Conservation (phyloP, 306 rosid species). For the Myrica gale region DNA sequence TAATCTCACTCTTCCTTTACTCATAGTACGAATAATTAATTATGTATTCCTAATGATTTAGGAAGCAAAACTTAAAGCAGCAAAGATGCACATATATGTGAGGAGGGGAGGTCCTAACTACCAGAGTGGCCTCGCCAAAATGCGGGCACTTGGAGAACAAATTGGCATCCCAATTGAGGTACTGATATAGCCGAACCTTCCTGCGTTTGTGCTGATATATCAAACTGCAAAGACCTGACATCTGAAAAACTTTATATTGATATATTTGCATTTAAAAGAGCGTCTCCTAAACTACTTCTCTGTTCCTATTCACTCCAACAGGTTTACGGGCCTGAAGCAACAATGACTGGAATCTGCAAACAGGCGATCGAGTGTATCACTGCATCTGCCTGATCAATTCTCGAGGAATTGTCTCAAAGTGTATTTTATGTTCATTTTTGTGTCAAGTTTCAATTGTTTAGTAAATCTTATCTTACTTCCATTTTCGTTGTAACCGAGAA, state of each 20-base stretch:
- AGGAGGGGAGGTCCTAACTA: constrained; percentile 99
- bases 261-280: not conserved
- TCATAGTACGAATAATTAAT: constrained; percentile 25
- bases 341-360: constrained; percentile 98
- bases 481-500: constrained; percentile 10
- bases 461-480: constrained; percentile 26
- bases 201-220: constrained; percentile 8
- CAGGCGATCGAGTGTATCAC: constrained; percentile 88
- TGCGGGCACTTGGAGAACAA: constrained; percentile 85
- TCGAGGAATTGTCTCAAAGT: constrained; percentile 15
- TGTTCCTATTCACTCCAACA: constrained; percentile 31
- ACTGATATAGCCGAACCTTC: not conserved
- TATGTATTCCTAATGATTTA: constrained; percentile 31
- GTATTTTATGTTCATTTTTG: constrained; percentile 10
- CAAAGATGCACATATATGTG: constrained; percentile 76
- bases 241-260: not conserved
- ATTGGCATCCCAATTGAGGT: constrained; percentile 96
- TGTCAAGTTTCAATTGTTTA: constrained; percentile 25
- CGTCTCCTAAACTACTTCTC: not conserved
- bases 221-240: not conserved
- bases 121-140: constrained; percentile 85
- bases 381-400: constrained; percentile 58
- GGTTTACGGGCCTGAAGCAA: constrained; percentile 98
- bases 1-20: constrained; percentile 5
- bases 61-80: constrained; percentile 88